Conservation (phyloP, 441 rosid species). For the Hura crepitans region DNA sequence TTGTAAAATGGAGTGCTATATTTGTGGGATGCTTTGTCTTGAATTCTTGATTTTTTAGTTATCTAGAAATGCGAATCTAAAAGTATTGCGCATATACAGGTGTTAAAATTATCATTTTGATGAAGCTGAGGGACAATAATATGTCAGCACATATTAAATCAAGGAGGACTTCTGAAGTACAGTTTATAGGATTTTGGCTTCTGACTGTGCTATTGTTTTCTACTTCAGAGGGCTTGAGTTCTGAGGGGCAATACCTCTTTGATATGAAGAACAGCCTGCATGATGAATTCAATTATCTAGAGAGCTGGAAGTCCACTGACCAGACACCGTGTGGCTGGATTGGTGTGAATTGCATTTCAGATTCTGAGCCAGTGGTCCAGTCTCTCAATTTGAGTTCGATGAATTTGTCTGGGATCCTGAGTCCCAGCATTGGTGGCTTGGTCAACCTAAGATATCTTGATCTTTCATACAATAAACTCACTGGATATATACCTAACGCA, state of each 20-base stretch:
- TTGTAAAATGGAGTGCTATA: conserved; percentile 4
- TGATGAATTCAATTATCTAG: conserved; percentile 49
- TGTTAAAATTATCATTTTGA: conserved; percentile 18
- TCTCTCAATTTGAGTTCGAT: conserved; percentile 64
- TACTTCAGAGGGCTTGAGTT: conserved; percentile 54
- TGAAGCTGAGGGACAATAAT: conserved; percentile 23
- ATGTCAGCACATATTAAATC: conserved; percentile 30
- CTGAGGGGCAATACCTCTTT: conserved; percentile 63
- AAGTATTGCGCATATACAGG: conserved; percentile 27
- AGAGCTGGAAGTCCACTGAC: conserved; percentile 62
- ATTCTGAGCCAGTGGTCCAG: conserved; percentile 43
- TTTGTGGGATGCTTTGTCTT: conserved; percentile 8
- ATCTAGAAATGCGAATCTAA: conserved; percentile 22
- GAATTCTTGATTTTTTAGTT: conserved; percentile 10
- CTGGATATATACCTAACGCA: conserved; percentile 59
- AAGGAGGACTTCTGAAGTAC: conserved; percentile 32
- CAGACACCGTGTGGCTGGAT: conserved; percentile 77
- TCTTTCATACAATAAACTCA: conserved; percentile 55
- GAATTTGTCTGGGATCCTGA: conserved; percentile 78
- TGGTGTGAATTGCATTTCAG: conserved; percentile 75
- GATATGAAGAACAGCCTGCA: conserved; percentile 58
- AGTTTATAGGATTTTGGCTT: conserved; percentile 29
- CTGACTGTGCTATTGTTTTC: conserved; percentile 37
- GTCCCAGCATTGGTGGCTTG: conserved; percentile 62
- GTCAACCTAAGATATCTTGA: conserved; percentile 55